Evolutionary conservation across 257 asterid species (phyloP).

Genomic region (Handroanthus guayacan): DNA sequence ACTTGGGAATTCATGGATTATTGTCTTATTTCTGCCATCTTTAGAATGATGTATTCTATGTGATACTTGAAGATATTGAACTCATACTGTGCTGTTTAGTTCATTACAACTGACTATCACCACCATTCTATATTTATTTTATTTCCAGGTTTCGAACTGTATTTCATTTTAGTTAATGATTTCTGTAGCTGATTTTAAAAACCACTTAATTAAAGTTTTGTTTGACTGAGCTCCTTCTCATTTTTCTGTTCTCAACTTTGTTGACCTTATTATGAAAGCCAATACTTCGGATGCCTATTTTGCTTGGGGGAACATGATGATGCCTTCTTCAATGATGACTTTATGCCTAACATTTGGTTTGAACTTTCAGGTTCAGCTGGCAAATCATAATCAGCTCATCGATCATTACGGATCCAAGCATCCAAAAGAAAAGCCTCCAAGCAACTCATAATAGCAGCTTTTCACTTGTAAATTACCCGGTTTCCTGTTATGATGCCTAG

Average conservation of each 20-base stretch:
- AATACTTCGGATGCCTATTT: neutral
- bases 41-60: neutral
- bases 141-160: neutral
- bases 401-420: slow-evolving; percentile 94
- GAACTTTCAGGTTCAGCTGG: slow-evolving; percentile 73
- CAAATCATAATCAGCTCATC: slow-evolving; percentile 82
- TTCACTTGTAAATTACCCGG: slow-evolving; percentile 3
- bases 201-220: neutral
- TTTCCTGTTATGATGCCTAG: slow-evolving; percentile 27
- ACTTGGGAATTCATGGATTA: slow-evolving; percentile 14
- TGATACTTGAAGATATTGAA: neutral
- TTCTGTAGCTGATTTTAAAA: slow-evolving; percentile 4
- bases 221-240: slow-evolving; percentile 18
- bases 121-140: neutral
- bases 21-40: slow-evolving; percentile 11
- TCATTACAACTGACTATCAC: slow-evolving; percentile 2
- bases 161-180: neutral
- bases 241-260: neutral
- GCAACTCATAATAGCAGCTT: slow-evolving; percentile 66
- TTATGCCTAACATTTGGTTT: slow-evolving; percentile 6
- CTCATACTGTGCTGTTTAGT: neutral
- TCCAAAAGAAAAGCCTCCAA: slow-evolving; percentile 89
- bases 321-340: slow-evolving; percentile 2
- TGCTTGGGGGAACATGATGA: neutral
- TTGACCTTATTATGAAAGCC: slow-evolving; percentile 25